Percentiles rank a stretch among this genome's conserved stretches.
These are phyloP conservation scores for Entrophospora sp. DNA, from an alignment of 192 early-diverging fungal genomes.

Conservation along the genomic window DNA sequence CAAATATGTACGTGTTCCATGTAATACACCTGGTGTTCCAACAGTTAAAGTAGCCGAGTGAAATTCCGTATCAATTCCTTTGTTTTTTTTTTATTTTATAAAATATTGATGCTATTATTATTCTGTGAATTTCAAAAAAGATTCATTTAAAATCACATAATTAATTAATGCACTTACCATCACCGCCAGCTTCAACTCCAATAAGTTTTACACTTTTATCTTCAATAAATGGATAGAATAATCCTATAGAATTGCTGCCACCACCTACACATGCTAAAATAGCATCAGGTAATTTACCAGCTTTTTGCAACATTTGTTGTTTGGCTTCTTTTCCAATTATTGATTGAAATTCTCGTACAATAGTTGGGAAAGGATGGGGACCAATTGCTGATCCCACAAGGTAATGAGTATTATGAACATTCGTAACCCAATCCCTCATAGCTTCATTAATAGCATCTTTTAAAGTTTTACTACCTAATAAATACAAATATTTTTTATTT, in stretches of 20 bases:
- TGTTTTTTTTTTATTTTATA: too few species aligned
- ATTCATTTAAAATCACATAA: too few species aligned
- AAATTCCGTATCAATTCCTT: slow-evolving; percentile 58
- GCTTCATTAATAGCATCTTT: slow-evolving; percentile 99
- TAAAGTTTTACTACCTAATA: slow-evolving; percentile 50
- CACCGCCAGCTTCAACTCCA: slow-evolving; percentile 93
- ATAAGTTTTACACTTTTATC: slow-evolving; percentile 77
- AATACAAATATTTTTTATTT: not conserved
- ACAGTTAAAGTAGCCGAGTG: slow-evolving; percentile 86
- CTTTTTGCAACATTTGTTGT: slow-evolving; percentile 72
- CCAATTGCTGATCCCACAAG: slow-evolving; percentile 96
- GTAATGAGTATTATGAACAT: slow-evolving; percentile 89
- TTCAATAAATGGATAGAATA: slow-evolving; percentile 91
- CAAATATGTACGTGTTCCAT: slow-evolving; percentile 91
- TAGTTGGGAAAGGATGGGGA: slow-evolving; percentile 92
- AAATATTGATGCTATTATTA: too few species aligned
- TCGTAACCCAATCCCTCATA: slow-evolving; percentile 98
- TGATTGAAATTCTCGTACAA: slow-evolving; percentile 98
- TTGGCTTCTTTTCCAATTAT: slow-evolving; percentile 89
- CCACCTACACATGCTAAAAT: slow-evolving; percentile 97
- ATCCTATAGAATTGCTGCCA: slow-evolving; percentile 94
- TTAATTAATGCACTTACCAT: slow-evolving; percentile 39
- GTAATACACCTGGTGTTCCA: slow-evolving; percentile 87
- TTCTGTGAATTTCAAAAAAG: too few species aligned
- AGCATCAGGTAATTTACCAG: slow-evolving; percentile 79